These are phyloP conservation scores for Cruciata laevipes DNA, from an alignment of 257 asterid species.

Conservation along the genomic window DNA sequence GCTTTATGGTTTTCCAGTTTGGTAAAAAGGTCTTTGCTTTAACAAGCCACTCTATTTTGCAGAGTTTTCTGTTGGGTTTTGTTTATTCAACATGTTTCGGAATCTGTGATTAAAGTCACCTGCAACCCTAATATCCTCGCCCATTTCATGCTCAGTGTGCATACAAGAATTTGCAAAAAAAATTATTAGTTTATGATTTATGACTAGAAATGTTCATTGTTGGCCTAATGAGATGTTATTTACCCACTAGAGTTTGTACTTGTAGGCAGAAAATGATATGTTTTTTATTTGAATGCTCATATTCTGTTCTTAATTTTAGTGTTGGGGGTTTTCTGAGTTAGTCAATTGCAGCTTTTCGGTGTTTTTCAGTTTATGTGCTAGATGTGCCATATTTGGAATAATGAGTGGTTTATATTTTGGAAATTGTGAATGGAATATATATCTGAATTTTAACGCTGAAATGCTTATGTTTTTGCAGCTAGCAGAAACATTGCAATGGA, in stretches of 20 bases:
- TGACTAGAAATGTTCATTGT: background rate
- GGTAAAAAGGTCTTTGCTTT: slow-evolving; percentile 19
- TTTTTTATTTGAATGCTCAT: background rate
- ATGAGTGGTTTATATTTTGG: no score
- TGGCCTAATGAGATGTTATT: background rate
- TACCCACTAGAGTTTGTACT: no score
- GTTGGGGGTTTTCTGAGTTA: background rate
- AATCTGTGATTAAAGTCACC: background rate
- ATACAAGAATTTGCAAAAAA: background rate
- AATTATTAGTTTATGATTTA: background rate
- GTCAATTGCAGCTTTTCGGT: background rate
- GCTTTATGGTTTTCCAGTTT: slow-evolving; percentile 20
- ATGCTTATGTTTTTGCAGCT: background rate
- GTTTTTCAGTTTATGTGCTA: background rate
- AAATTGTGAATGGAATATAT: no score
- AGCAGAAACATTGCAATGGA: slow-evolving; percentile 35
- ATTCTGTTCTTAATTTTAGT: background rate
- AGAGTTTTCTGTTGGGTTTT: slow-evolving; percentile 6
- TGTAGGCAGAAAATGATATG: background rate
- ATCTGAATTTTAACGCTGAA: background rate
- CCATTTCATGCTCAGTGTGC: background rate
- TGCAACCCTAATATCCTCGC: background rate
- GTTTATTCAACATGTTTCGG: background rate
- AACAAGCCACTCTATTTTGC: slow-evolving; percentile 18
- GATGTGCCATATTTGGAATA: background rate